Evolutionary conservation across 2,329 filamentous ascomycete species (phyloP), one percentile per base, ranked within the genome.

Genomic region (Fusarium verrucosum): DNA sequence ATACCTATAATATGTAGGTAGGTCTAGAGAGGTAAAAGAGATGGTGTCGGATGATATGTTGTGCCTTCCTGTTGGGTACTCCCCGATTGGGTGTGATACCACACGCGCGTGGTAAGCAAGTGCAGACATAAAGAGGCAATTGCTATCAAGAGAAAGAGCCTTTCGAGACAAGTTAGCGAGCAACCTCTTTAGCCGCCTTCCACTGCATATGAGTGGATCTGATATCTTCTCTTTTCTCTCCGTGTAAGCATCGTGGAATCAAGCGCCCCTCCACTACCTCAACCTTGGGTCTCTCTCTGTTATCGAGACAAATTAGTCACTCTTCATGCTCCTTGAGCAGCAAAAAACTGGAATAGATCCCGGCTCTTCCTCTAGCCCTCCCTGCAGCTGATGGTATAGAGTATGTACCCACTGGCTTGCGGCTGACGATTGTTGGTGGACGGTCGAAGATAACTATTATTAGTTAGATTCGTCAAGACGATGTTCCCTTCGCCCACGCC

Each of bases 161-260:
- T 25, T 20, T 41, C n/a, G 26, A 60, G 25, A 26, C 17, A 50
- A 32, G n/a, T n/a, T n/a, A n/a, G 26, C 38, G 52, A 66, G 40
- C 43, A 32, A 67, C 50, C 54, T 50, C 41, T 65, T 40, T 53
- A 54, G 60, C 53, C 44, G 37, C 32, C 16, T 38, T 25, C n/a
- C n/a, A n/a, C n/a, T 25, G 13, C 26, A 17, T 13, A 20, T n/a
- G 22, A 20, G 20, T 32, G 22, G 36, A 50, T 51, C 47, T 38
- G 22, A 52, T 47, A 44, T 50, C 23, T 38, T 58, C 47, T 57
- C 46, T 58, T 44, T 33, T 51, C 38, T 61, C 38, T 33, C 19
- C 30, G 13, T 13, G 61, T 38, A 25, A 57, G 46, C 47, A 60
- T 60, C 22, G 20, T 42, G 30, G 53, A 55, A 41, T 17, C 28